These are phyloP conservation scores for Monosporascus sp. DNA, from an alignment of 2,329 filamentous ascomycete genomes.

Conservation along the genomic window DNA sequence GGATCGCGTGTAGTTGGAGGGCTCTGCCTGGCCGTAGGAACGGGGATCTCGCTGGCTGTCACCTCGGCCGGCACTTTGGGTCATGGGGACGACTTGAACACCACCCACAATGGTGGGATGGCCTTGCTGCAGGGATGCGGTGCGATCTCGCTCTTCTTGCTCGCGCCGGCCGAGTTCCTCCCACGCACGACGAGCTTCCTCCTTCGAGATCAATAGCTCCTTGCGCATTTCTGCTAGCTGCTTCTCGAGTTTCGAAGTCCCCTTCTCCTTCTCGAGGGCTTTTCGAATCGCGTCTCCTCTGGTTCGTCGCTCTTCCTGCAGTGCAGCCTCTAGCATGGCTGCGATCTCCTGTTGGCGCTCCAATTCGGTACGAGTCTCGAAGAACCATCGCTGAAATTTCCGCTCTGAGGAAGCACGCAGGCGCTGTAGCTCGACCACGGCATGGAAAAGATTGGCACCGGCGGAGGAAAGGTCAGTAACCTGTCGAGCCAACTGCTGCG, in stretches of 20 bases:
- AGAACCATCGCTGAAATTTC: constrained; percentile 98
- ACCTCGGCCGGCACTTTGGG: constrained; percentile 59
- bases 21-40: constrained; percentile 27
- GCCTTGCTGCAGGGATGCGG: constrained; percentile 78
- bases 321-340: constrained; percentile 68
- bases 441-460: constrained; percentile 94
- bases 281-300: constrained; percentile 63
- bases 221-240: constrained; percentile 86
- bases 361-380: constrained; percentile 84
- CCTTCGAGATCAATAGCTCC: constrained; percentile 90
- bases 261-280: constrained; percentile 62
- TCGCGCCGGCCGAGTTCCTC: constrained; percentile 92
- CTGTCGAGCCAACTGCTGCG: constrained; percentile 84
- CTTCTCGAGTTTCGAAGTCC: constrained; percentile 67
- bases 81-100: constrained; percentile 93
- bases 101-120: constrained; percentile 86
- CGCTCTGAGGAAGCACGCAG: constrained; percentile 91
- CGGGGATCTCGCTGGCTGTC: constrained; percentile 38
- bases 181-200: constrained; percentile 93
- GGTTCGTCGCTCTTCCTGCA: constrained; percentile 70
- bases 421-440: constrained; percentile 91
- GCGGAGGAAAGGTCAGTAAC: constrained; percentile 97
- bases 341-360: constrained; percentile 81
- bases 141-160: constrained; percentile 86
- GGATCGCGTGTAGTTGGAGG: constrained; percentile 25